Conservation (phyloP, 2,329 filamentous ascomycete species). For the Sarocladium strictum region DNA sequence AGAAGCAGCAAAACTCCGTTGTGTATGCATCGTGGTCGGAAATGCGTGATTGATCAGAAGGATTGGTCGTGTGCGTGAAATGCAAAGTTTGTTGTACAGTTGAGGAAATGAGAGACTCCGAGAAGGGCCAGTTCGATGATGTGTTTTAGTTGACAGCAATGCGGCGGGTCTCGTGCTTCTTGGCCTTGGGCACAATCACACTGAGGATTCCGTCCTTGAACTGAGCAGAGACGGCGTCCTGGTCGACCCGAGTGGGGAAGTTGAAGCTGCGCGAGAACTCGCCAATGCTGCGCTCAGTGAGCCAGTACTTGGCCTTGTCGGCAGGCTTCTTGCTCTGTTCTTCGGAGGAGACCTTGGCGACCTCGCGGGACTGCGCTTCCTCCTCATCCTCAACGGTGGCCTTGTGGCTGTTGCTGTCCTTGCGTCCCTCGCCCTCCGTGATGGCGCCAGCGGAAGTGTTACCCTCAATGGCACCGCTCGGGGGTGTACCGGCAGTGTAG, state of each 20-base stretch:
- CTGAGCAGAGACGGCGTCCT: constrained; percentile 53
- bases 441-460: constrained; percentile 31
- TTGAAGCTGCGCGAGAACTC: constrained; percentile 63
- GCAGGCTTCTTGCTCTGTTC: constrained; percentile 24
- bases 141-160: constrained; percentile 47
- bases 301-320: constrained; percentile 61
- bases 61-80: not conserved
- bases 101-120: not conserved
- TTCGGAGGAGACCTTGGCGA: constrained; percentile 19
- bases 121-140: not conserved
- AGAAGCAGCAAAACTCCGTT: not conserved
- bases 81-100: no score
- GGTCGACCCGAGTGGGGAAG: constrained; percentile 60
- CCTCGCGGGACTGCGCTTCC: constrained; percentile 25
- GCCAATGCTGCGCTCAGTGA: constrained; percentile 59
- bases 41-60: not conserved
- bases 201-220: constrained; percentile 62
- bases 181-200: constrained; percentile 60
- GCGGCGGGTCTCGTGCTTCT: constrained; percentile 50
- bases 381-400: constrained; percentile 62
- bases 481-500: constrained; percentile 48
- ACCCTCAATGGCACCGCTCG: constrained; percentile 41
- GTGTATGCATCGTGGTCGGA: not conserved
- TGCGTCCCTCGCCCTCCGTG: constrained; percentile 32
- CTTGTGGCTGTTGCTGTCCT: constrained; percentile 36